A percentile compares a stretch with the other conserved stretches of the same genome.
Conservation (phyloP, 2,329 filamentous ascomycete species). For the Neopestalotiopsis sp. region DNA sequence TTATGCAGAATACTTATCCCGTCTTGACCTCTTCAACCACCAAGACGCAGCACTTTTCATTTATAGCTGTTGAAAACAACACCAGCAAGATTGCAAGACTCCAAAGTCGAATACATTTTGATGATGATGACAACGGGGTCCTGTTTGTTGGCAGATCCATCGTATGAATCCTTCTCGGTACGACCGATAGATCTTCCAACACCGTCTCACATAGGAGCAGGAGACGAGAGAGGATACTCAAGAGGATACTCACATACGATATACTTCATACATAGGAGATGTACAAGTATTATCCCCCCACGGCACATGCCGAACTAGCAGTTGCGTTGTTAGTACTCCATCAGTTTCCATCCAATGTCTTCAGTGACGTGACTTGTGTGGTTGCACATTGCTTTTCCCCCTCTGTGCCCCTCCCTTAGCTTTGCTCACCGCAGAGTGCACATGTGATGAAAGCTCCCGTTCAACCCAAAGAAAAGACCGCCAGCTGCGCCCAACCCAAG, state of each 20-base stretch:
- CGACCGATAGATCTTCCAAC: background rate
- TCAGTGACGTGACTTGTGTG: background rate
- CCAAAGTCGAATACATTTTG: background rate
- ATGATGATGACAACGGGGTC: background rate
- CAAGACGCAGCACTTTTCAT: background rate
- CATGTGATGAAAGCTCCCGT: background rate
- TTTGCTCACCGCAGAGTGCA: slow-evolving; percentile 1
- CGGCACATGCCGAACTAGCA: background rate
- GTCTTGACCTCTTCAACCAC: no score
- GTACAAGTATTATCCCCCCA: background rate
- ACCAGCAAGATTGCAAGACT: background rate
- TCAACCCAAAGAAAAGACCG: background rate
- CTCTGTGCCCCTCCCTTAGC: background rate
- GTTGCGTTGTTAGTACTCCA: background rate
- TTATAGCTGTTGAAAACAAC: background rate
- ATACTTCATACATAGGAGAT: background rate
- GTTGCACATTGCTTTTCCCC: background rate
- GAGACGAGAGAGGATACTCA: no score
- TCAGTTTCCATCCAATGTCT: no score
- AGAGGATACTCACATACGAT: no score
- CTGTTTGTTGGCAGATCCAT: background rate
- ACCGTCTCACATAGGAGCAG: no score
- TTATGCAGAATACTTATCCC: background rate
- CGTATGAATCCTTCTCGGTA: background rate
- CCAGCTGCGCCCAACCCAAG: background rate